Base-by-base conservation (phyloP, 2,329 filamentous ascomycete species). In the Hirsutella thompsonii region DNA sequence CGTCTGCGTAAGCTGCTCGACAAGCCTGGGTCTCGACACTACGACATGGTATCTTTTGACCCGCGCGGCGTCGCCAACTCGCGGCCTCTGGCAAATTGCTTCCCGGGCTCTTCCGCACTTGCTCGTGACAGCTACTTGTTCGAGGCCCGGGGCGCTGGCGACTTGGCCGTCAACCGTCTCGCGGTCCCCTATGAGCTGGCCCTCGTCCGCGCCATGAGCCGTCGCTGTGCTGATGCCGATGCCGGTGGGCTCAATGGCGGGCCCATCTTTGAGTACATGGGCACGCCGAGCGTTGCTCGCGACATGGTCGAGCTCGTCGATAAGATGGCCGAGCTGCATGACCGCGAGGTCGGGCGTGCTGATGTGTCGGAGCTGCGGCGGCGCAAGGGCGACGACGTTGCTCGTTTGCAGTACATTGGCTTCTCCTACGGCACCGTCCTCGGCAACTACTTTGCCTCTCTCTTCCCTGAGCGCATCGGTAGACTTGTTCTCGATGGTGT, bases 221-320 rank as follows among this genome's bases (percentile, higher is more conserved):
- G 42, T 20, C 50, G 60, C 1, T 67, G 63, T 42, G 41, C 42
- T 2, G 34, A 40, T 2, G 44, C 37, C 1, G 50, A 53, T 3
- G 37, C 40, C 2, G 16, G n/a, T 4, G 38, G 36, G 0, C 16
- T 32, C 30, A 57, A 39, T 2, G 16, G n/a, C 5, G 38, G 36
- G 0, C 16, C 35, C 30, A 57, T 66, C 20, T 48, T 60, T 20
- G 39, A 42, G 2, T 64, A 55, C 46, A 50, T 62, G 33, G 52
- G 55, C 13, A 66, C 63, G 1, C 48, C 62, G 10, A 60, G 51
- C 21, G 63, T 67, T 2, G 64, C 58, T 1, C 46, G 64, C 14
- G 66, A 68, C 38, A 66, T 68, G 60, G 53, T 68, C 3, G 61
- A 61, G 44, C 64, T 68, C 26, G 49, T 66, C n/a, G 64, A 68